Conservation (phyloP, 2,329 filamentous ascomycete species). For the Acrodontium crateriforme region DNA sequence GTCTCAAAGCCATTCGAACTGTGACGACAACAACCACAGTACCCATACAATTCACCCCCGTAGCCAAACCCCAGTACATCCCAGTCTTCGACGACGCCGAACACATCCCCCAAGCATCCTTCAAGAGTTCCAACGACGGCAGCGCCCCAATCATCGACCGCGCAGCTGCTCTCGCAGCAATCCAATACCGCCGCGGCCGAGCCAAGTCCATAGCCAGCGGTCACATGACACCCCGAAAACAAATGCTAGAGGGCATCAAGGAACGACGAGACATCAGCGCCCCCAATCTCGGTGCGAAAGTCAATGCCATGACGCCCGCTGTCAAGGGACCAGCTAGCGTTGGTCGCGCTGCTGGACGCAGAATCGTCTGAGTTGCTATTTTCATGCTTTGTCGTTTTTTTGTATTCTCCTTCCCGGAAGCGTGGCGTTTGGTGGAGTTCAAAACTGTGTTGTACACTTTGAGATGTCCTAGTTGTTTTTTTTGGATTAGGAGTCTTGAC, state of each 20-base stretch:
- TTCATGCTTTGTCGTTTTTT: too few relatives aligned
- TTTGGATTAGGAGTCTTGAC: too few relatives aligned
- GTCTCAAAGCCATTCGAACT: too few relatives aligned
- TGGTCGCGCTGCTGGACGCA: constrained; percentile 2
- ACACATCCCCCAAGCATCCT: constrained; percentile 4
- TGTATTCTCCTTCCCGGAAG: too few relatives aligned
- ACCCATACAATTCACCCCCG: constrained; percentile 32
- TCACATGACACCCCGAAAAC: constrained; percentile 46
- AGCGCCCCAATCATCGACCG: constrained; percentile 31
- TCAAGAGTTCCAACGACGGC: constrained; percentile 4
- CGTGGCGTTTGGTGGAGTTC: too few relatives aligned
- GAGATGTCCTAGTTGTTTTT: too few relatives aligned
- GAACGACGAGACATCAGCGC: constrained; percentile 35
- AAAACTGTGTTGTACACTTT: too few relatives aligned
- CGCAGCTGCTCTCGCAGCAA: constrained; percentile 62
- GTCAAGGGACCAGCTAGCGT: constrained; percentile 5
- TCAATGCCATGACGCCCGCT: not conserved
- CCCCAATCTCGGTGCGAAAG: constrained; percentile 21
- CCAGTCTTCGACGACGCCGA: constrained; percentile 5
- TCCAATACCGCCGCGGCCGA: constrained; percentile 56
- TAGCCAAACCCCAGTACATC: constrained; percentile 16
- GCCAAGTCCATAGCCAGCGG: constrained; percentile 55
- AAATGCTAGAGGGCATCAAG: constrained; percentile 39
- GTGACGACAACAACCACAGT: constrained; percentile 36
- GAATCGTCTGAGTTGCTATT: too few relatives aligned